Evolutionary conservation across 139 green algal genomes (phyloP).

Genomic region (Chlorella sp.): DNA sequence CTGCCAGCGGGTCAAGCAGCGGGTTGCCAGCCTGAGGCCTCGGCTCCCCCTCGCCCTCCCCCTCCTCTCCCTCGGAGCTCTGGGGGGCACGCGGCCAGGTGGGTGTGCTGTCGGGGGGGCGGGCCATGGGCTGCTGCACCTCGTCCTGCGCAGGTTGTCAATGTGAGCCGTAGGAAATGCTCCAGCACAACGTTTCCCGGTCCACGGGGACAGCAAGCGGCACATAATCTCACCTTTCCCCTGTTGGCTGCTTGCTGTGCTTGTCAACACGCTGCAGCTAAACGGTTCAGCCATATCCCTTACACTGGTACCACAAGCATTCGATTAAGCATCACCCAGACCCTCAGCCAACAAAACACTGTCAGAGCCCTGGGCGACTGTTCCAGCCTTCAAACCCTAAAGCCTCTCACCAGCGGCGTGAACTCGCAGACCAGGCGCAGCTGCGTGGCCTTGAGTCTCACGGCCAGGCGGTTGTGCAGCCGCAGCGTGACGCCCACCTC

Average conservation of each 20-base stretch:
- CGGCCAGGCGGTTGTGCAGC: constrained; percentile 70
- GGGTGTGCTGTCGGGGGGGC: not conserved
- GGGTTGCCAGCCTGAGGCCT: not conserved
- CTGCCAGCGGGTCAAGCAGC: not conserved
- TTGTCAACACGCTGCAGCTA: no score
- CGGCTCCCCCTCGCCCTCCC: not conserved
- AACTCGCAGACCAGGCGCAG: constrained; percentile 64
- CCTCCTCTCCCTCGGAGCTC: not conserved
- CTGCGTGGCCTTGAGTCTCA: constrained; percentile 45
- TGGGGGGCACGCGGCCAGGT: not conserved
- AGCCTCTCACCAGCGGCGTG: constrained; percentile 6
- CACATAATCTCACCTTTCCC: no score
- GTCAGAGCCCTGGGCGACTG: no score
- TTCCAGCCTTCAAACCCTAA: no score
- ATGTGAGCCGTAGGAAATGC: no score
- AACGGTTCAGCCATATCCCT: no score
- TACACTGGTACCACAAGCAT: no score
- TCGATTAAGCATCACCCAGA: no score
- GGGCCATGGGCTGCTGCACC: not conserved
- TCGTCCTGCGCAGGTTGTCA: not conserved
- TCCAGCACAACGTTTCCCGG: no score
- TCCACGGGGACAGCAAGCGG: no score
- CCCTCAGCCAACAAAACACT: no score
- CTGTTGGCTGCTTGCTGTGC: no score
- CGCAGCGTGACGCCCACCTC: constrained; percentile 60